Evolutionary conservation across 2,329 filamentous ascomycete genomes (phyloP).

Genomic region (Colletotrichum cordylinicola): DNA sequence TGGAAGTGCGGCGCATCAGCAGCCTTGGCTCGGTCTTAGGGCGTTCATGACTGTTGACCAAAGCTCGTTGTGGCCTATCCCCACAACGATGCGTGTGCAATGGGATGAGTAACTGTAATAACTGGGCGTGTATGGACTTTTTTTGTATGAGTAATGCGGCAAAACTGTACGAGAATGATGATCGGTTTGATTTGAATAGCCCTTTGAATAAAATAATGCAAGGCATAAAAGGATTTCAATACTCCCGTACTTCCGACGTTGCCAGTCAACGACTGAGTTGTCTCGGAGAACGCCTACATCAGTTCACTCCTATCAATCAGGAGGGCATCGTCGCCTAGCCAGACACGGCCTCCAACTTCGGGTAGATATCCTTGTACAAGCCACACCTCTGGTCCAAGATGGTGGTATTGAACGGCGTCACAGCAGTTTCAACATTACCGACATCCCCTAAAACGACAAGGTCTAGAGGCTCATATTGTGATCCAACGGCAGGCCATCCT

Average conservation of each 20-base stretch:
- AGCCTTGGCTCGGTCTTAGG: constrained; percentile 26
- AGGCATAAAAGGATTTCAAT: neutral
- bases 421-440: neutral
- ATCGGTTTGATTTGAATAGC: neutral
- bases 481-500: constrained; percentile 30
- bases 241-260: neutral
- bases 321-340: neutral
- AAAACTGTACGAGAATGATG: neutral
- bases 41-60: constrained; percentile 29
- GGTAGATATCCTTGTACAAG: constrained; percentile 24
- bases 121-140: neutral
- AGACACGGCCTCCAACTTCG: constrained; percentile 14
- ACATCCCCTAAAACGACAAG: constrained; percentile 27
- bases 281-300: neutral
- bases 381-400: constrained; percentile 25
- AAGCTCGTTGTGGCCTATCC: constrained; percentile 27
- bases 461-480: constrained; percentile 25
- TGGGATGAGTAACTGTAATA: constrained; percentile 24
- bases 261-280: neutral
- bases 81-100: constrained; percentile 27
- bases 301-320: neutral
- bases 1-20: neutral
- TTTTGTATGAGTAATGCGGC: neutral
- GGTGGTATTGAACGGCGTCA: constrained; percentile 22
- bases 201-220: neutral